Conservation (phyloP, 2,329 filamentous ascomycete genomes). For the Xylariales sp. region DNA sequence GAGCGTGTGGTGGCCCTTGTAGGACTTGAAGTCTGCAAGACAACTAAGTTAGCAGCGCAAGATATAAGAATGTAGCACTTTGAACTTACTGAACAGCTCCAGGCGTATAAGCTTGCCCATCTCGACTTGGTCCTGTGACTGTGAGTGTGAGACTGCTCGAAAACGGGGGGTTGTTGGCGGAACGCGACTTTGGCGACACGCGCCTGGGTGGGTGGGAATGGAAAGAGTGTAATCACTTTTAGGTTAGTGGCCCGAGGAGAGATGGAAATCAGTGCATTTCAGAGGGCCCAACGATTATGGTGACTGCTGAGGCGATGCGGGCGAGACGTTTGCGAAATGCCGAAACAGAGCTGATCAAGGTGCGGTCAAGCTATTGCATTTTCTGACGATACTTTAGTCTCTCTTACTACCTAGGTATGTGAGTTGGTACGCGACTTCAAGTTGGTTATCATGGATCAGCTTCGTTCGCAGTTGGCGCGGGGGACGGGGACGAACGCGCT, state of each 20-base stretch:
- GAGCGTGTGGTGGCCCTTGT: constrained; percentile 92
- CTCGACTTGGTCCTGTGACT: constrained; percentile 29
- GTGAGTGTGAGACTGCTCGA: not conserved
- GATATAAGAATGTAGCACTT: too few relatives aligned
- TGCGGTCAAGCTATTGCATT: not conserved
- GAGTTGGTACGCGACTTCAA: not conserved
- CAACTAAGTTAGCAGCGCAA: constrained; percentile 19
- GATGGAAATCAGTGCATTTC: too few relatives aligned
- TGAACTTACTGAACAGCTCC: constrained; percentile 86
- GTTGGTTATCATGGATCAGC: not conserved
- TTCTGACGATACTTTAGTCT: not conserved
- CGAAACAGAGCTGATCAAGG: too few relatives aligned
- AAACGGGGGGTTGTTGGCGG: constrained; percentile 8
- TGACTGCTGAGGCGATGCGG: not conserved
- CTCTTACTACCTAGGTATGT: too few relatives aligned
- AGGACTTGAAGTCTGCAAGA: constrained; percentile 89
- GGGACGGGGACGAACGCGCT: not conserved
- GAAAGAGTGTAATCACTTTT: too few relatives aligned
- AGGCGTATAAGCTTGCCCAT: constrained; percentile 97
- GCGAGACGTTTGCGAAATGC: not conserved
- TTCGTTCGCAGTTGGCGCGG: not conserved
- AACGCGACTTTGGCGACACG: constrained; percentile 9
- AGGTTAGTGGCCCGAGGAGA: too few relatives aligned
- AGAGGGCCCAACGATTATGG: constrained; percentile 1
- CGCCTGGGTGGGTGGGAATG: not conserved